Percentiles rank a stretch among this genome's conserved stretches.
Conservation (phyloP, 768 basidiomycete genomes). For the Thelephora ganbajun region DNA sequence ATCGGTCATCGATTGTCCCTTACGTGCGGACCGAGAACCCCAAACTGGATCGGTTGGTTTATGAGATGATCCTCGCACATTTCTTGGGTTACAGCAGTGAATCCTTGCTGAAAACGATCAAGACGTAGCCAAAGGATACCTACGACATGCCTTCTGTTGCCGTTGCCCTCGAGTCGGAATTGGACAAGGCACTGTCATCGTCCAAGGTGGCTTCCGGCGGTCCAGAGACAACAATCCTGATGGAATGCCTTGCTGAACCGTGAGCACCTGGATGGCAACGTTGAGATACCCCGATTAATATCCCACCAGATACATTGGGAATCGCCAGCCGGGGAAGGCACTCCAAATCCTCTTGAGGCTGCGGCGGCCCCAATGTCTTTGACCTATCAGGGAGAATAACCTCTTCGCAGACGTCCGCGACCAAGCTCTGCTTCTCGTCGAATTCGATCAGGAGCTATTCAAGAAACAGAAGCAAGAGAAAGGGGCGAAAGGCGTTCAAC, state of each 20-base stretch:
- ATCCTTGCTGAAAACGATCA: slow-evolving; percentile 67
- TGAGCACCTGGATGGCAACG: slow-evolving; percentile 20
- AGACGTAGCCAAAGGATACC: slow-evolving; percentile 81
- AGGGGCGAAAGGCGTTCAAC: slow-evolving; percentile 18
- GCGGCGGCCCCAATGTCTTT: slow-evolving; percentile 80
- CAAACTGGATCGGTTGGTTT: slow-evolving; percentile 70
- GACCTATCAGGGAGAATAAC: slow-evolving; percentile 90
- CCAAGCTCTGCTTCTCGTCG: slow-evolving; percentile 81
- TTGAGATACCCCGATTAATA: not conserved
- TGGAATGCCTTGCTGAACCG: slow-evolving; percentile 93
- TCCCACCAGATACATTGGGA: slow-evolving; percentile 56
- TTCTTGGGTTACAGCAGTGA: slow-evolving; percentile 41
- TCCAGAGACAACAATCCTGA: slow-evolving; percentile 48
- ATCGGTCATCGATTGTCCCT: no score
- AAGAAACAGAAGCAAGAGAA: slow-evolving; percentile 31
- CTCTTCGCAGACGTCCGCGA: slow-evolving; percentile 91
- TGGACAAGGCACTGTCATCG: slow-evolving; percentile 45
- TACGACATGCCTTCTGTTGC: slow-evolving; percentile 84
- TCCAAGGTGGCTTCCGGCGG: slow-evolving; percentile 27
- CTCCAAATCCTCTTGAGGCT: slow-evolving; percentile 81
- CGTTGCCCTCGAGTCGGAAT: slow-evolving; percentile 71
- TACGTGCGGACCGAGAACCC: slow-evolving; percentile 77
- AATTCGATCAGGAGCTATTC: slow-evolving; percentile 85
- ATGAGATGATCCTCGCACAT: slow-evolving; percentile 90
- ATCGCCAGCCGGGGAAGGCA: slow-evolving; percentile 90